Evolutionary conservation across 441 rosid genomes (phyloP).

Genomic region (Jatropha multifida): DNA sequence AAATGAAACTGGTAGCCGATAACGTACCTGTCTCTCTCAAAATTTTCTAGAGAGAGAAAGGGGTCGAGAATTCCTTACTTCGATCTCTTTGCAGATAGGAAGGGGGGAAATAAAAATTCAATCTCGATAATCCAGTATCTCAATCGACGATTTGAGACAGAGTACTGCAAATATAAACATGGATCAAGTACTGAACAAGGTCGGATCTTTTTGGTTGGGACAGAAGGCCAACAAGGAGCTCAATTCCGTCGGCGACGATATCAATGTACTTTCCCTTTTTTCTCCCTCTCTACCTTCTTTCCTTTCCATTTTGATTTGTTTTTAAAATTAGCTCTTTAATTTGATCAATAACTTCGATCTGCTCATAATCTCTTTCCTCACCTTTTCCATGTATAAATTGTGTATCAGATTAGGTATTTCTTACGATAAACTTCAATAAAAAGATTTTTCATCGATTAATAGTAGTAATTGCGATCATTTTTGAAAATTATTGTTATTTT

Average conservation of each 20-base stretch:
- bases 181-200: constrained; percentile 77
- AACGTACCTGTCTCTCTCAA: background rate
- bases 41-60: background rate
- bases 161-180: constrained; percentile 18
- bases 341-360: background rate
- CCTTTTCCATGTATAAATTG: background rate
- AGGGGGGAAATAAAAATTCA: no score
- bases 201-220: constrained; percentile 76
- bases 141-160: background rate
- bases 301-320: background rate
- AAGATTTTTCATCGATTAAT: background rate
- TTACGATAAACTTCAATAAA: background rate
- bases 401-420: background rate
- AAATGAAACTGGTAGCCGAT: no score
- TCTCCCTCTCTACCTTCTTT: no score
- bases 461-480: background rate
- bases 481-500: background rate
- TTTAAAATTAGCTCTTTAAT: background rate
- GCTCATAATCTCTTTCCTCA: background rate
- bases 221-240: constrained; percentile 66
- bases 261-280: constrained; percentile 38
- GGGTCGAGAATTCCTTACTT: background rate
- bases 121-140: background rate
- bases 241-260: constrained; percentile 68
- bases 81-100: background rate